Evolutionary conservation across 192 early-diverging fungal genomes (phyloP), one percentile per base, ranked within the genome.

Genomic region (Backusella parvicylindrica): DNA sequence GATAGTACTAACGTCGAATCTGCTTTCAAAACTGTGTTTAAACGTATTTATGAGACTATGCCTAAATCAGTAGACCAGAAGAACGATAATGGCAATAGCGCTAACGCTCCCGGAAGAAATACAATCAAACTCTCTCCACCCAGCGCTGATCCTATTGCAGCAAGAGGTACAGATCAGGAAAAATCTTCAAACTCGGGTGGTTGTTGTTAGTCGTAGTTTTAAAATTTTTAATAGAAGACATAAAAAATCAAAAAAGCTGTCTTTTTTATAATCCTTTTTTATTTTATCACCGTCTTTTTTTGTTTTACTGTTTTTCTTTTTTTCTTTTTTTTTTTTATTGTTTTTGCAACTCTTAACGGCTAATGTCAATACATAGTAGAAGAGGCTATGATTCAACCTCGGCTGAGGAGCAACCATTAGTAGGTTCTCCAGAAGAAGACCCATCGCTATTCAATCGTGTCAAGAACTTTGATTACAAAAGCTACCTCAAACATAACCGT

Each of bases 1-100:
- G 88, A 90, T 79, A 90, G 95, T 49, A 96, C 96, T 78, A 92
- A 95, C 23, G 96, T 95, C n/a, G 91, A 94, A 40, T 88, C 89
- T 73, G 95, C 97, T 21, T 92, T 95, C 77, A 49, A 81, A 28
- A 81, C 79, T 21, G 72, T 76, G 16, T 81, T 81, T 53, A 56
- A 77, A 68, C 40, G 66, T 47, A 81, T 81, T 40, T 81, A 77
- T 36, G 60, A 81, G 38, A 70, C 23, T 2, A 69, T 77, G 26
- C 79, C 79, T 13, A 81, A 81, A 67, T 73, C 75, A 47, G 72
- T 78, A n/a, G 53, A 68, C 32, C 72, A 69, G 31, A 63, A 60
- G 64, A 30, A 30, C 6, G 69, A 71, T 33, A 26, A 35, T 13
- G 60, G 32, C 0, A 40, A 32, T 50, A 40, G 38, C 38, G 30